These are phyloP conservation scores for Adiantum capillusveneris DNA, from an alignment of 75 land plant genomes.

Conservation along the genomic window DNA sequence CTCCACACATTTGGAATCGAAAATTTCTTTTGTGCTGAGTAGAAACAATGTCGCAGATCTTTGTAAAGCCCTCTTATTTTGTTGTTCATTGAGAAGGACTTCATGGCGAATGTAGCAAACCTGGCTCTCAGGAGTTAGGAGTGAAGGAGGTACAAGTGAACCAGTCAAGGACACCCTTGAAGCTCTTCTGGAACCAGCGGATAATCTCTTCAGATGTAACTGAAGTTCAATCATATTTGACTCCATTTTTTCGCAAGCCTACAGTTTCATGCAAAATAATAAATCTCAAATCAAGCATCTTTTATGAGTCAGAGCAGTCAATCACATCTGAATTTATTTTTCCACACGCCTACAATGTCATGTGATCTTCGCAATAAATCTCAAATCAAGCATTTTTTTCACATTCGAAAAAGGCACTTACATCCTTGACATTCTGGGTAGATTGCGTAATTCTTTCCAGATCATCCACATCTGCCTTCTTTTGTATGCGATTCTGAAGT, in stretches of 20 bases:
- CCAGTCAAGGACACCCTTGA: slow-evolving; percentile 1
- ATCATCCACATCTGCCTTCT: slow-evolving; percentile 21
- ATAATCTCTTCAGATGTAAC: slow-evolving; percentile 1
- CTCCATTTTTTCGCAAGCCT: slow-evolving; percentile 6
- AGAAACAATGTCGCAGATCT: no score
- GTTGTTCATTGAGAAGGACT: no score
- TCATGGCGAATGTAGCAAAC: no score
- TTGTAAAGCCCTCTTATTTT: no score
- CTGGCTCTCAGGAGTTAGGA: not conserved
- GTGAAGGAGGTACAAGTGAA: not conserved
- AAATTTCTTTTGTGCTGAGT: no score
- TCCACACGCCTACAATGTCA: not conserved
- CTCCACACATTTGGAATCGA: no score
- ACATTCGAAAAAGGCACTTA: not conserved
- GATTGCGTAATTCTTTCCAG: slow-evolving; percentile 9
- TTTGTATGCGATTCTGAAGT: slow-evolving; percentile 20
- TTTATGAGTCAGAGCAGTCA: not conserved
- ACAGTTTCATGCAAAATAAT: not conserved
- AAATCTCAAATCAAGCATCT: not conserved
- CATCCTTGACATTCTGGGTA: slow-evolving; percentile 19
- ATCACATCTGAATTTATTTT: slow-evolving; percentile 2
- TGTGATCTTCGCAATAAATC: not conserved
- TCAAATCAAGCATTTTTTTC: not conserved
- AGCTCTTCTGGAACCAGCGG: slow-evolving; percentile 7
- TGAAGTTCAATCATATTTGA: slow-evolving; percentile 5